These are phyloP conservation scores for Rubroshorea leprosula DNA, from an alignment of 345 rosid genomes.

Conservation along the genomic window DNA sequence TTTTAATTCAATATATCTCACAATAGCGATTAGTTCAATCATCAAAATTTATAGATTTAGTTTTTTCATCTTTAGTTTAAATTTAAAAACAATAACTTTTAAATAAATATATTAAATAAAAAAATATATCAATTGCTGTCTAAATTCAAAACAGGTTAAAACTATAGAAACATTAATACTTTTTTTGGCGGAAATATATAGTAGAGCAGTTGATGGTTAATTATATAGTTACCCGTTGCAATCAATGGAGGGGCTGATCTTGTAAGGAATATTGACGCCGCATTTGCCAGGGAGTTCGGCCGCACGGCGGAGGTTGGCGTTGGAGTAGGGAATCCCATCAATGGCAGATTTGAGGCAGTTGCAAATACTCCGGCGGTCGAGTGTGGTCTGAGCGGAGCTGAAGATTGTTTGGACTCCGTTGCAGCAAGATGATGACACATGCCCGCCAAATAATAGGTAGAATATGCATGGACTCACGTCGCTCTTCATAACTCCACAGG, in stretches of 20 bases:
- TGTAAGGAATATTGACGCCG: constrained; percentile 9
- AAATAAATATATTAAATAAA: too few species aligned
- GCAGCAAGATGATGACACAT: constrained; percentile 38
- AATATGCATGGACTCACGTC: constrained; percentile 7
- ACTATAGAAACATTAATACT: too few species aligned
- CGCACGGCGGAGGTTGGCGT: not conserved
- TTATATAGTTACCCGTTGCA: not conserved
- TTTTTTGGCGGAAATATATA: too few species aligned
- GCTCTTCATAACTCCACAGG: not conserved
- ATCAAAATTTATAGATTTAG: too few species aligned
- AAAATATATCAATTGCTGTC: too few species aligned
- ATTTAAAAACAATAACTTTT: too few species aligned
- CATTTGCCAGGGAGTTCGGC: constrained; percentile 3
- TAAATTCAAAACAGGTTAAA: not conserved
- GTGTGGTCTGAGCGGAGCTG: constrained; percentile 34
- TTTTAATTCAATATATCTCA: too few species aligned
- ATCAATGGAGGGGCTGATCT: constrained; percentile 9
- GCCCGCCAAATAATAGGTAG: constrained; percentile 18
- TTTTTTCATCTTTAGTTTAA: too few species aligned
- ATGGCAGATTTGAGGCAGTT: not conserved
- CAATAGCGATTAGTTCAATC: too few species aligned
- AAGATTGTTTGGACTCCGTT: constrained; percentile 31
- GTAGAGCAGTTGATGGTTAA: not conserved
- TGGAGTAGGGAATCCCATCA: not conserved
- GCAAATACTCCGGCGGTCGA: constrained; percentile 39